phyloP scores from a whole-genome alignment of 108 stramenopile genomes.

The Nannochloropsis oceanica region DNA sequence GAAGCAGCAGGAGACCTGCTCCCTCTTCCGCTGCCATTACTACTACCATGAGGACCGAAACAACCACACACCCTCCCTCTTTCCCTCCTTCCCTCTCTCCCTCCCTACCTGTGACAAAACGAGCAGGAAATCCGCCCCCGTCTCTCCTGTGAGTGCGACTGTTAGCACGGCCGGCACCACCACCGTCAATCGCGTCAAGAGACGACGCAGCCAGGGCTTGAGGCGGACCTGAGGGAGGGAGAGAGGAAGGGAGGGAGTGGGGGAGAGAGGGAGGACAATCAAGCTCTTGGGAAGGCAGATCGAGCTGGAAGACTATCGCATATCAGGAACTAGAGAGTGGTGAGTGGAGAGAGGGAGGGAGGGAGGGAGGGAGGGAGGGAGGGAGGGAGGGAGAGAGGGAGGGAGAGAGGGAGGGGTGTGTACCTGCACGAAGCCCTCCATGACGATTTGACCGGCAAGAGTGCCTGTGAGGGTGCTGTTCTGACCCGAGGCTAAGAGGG shows the following conservation, averaged over 20 bases:
- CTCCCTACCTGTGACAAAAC: neutral
- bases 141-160: neutral
- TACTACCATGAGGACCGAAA: too few species aligned
- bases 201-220: neutral
- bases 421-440: constrained; percentile 21
- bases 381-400: too few species aligned
- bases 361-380: too few species aligned
- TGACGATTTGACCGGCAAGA: constrained; percentile 15
- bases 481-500: constrained; percentile 12
- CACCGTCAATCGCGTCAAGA: constrained; percentile 1
- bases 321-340: too few species aligned
- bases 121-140: neutral
- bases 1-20: too few species aligned
- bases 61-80: too few species aligned
- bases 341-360: too few species aligned
- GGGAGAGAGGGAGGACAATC: neutral
- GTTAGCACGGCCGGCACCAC: constrained; percentile 10
- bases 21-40: too few species aligned
- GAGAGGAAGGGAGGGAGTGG: neutral
- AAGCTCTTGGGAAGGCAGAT: neutral
- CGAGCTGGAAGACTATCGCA: neutral
- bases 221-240: neutral
- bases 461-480: constrained; percentile 13
- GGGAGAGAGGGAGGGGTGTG: too few species aligned
- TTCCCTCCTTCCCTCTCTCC: too few species aligned